phyloP scores from a whole-genome alignment of 164 flowering plant genomes.

The Vitis rotundifolia region DNA sequence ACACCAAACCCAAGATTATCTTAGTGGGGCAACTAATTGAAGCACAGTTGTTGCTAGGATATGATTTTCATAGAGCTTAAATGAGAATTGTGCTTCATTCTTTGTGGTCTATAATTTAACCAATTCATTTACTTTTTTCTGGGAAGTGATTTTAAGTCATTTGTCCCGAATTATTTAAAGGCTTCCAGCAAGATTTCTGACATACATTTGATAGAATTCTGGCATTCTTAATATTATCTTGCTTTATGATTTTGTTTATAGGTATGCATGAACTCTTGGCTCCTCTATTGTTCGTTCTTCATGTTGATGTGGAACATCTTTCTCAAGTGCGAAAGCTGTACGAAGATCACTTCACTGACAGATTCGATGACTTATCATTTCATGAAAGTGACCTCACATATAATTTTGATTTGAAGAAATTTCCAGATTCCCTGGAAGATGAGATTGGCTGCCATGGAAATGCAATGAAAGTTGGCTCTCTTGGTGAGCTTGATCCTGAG shows the following conservation, averaged over 20 bases:
- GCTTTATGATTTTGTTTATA: constrained; percentile 21
- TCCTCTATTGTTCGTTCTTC: constrained; percentile 89
- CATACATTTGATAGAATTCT: no score
- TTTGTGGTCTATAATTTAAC: neutral
- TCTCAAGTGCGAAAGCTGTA: constrained; percentile 66
- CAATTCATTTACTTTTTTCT: neutral
- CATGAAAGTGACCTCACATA: constrained; percentile 54
- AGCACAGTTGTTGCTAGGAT: neutral
- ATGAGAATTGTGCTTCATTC: neutral
- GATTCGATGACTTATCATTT: constrained; percentile 75
- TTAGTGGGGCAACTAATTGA: neutral
- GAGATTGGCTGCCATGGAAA: constrained; percentile 34
- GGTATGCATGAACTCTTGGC: constrained; percentile 99
- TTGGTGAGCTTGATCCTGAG: constrained; percentile 71
- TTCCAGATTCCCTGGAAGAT: constrained; percentile 40
- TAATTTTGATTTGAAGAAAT: constrained; percentile 50
- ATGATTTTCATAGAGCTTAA: neutral
- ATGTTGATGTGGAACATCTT: constrained; percentile 74
- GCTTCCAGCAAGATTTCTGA: no score
- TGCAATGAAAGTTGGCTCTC: constrained; percentile 32
- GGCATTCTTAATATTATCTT: no score
- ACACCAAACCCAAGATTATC: no score
- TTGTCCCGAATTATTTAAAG: no score
- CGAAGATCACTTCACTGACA: constrained; percentile 81
- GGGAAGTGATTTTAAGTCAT: neutral